Evolutionary conservation across 225 moss, liverwort and hornwort species (phyloP), one percentile per base, ranked within the genome.

Genomic region (Asterella californica): DNA sequence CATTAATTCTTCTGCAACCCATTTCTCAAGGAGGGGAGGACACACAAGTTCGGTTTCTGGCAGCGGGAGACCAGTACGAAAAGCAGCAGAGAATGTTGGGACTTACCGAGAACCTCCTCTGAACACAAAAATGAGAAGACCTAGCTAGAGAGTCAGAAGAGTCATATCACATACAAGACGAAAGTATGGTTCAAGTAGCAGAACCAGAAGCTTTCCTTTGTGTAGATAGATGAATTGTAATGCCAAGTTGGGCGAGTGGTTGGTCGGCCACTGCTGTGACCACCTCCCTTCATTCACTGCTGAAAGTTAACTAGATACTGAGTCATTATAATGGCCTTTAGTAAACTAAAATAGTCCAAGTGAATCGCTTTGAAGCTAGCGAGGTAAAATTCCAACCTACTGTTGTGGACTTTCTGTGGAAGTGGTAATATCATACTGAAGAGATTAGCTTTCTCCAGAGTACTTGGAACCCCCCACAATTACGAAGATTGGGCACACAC

Each of bases 51-150:
- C 38, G 52, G 66, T 53, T 8, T 65, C 83, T 47, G 82, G 76
- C 21, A 55, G 45, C 24, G 82, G 87, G 47, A 84, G 87, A 54
- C 87, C 87, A 10, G 32, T 82, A 10, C 60, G 87, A 67, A 87
- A 69, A 78, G 87, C 82, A 12, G 84, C 54, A 52, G 84, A 80
- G 50, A 84, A 64, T 74, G 80, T 87, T 37, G 67, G 50, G 14
- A 66, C 82, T 12, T 87, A 87, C 62, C 36, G 69, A 0, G 87
- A 87, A 77, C 87, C 82, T 75, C 61, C 84, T 30, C 60, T 78
- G 42, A 82, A 78, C 21, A 87, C 77, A 9, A 87, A 87, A 64
- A 87, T 87, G 84, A 84, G 87, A 50, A 82, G 84, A 82, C 81
- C 84, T 45, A 33, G 25, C 27, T 84, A 84, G 74, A 30, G 11